phyloP scores from a whole-genome alignment of 768 basidiomycete species.

The Boletus pseudo-olivaceus region DNA sequence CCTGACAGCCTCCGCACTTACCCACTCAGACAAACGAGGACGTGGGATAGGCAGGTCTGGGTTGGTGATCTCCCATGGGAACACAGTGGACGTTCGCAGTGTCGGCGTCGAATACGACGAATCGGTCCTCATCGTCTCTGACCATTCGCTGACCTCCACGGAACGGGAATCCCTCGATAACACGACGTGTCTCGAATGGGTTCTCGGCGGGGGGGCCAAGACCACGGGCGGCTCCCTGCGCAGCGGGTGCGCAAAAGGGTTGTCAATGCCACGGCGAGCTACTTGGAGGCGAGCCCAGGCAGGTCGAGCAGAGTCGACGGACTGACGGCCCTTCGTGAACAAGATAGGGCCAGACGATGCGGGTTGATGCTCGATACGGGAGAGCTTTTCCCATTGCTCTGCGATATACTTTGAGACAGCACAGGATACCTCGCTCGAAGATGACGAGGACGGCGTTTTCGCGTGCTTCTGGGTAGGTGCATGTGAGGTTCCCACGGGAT shows the following conservation, averaged over 20 bases:
- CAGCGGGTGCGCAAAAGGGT: constrained; percentile 42
- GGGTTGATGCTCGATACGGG: constrained; percentile 21
- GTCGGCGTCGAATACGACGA: constrained; percentile 13
- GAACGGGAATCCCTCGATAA: constrained; percentile 30
- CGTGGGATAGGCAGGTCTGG: constrained; percentile 56
- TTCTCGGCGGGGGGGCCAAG: constrained; percentile 33
- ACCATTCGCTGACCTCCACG: constrained; percentile 27
- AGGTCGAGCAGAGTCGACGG: constrained; percentile 34
- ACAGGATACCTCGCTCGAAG: constrained; percentile 17
- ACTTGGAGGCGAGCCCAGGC: constrained; percentile 47
- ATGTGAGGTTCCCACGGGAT: constrained; percentile 1
- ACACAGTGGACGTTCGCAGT: constrained; percentile 23
- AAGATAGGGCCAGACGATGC: constrained; percentile 13
- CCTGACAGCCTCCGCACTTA: constrained; percentile 41
- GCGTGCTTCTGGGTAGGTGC: constrained; percentile 10
- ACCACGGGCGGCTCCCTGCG: constrained; percentile 18
- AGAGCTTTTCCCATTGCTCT: constrained; percentile 30
- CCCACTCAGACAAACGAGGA: constrained; percentile 50
- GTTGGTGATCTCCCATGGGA: constrained; percentile 42
- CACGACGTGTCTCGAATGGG: constrained; percentile 22
- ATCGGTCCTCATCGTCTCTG: constrained; percentile 27
- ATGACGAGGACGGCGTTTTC: constrained; percentile 9
- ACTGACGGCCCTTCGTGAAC: constrained; percentile 16
- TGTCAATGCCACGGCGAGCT: constrained; percentile 53
- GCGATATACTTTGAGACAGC: constrained; percentile 27